Conservation (phyloP, 345 rosid genomes). For the Carallia brachiata region DNA sequence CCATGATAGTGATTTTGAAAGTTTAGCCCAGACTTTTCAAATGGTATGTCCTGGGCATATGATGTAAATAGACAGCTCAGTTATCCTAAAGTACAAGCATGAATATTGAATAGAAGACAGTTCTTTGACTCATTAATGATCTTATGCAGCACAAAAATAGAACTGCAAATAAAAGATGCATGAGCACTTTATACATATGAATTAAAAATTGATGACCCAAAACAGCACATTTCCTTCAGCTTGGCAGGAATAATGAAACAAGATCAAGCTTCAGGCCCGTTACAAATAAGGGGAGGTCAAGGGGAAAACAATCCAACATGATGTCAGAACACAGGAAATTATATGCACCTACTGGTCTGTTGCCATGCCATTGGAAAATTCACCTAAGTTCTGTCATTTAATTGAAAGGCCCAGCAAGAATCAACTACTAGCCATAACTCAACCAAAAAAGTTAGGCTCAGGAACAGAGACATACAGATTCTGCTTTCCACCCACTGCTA, state of each 20-base stretch:
- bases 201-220: neutral
- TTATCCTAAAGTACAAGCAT: neutral
- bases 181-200: neutral
- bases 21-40: no score
- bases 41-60: no score
- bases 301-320: neutral
- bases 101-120: neutral
- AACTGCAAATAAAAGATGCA: no score
- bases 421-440: neutral
- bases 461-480: conserved; percentile 61
- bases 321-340: no score
- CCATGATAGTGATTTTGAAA: no score
- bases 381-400: no score
- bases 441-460: neutral
- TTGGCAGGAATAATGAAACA: neutral
- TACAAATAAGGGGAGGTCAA: neutral
- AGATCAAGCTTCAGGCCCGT: neutral
- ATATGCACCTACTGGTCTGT: no score
- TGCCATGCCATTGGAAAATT: neutral
- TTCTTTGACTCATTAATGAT: neutral
- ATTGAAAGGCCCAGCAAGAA: neutral
- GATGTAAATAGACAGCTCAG: neutral
- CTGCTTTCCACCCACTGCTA: conserved; percentile 67
- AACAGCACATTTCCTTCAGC: neutral
- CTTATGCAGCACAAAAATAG: neutral